Evolutionary conservation across 345 rosid genomes (phyloP), one percentile per base, ranked within the genome.

Genomic region (Lepidium sativum): DNA sequence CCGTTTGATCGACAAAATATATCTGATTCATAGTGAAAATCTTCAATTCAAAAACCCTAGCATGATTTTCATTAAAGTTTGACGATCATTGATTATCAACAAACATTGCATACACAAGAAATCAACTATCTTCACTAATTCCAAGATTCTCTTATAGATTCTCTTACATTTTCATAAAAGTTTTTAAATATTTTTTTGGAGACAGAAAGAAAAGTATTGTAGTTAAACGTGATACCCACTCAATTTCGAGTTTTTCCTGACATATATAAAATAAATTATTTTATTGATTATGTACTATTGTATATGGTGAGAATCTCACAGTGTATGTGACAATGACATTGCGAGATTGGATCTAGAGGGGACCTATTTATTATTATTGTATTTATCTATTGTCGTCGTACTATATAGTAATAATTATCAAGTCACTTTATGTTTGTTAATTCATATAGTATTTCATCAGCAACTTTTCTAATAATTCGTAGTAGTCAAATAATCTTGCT

Each of bases 401-500:
- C n/a, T 4, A 12, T 57, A 31, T 40, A 44, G 8, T 43, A 44
- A 31, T 13, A 31, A 9, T 11, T 8, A 33, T 34, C 55, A 55
- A 55, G 8, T 33, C 32, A 35, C 29, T 44, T 63, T 6, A 29
- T 40, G 60, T 58, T 60, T 38, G 58, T 25, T 31, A 31, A 18
- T 40, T 52, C n/a, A 53, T 65, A 32, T 8, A 16, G 25, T 44
- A 56, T 27, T 14, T 35, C 27, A 39, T 69, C 38, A 33, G n/a
- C 61, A 52, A 52, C 9, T 9, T 51, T 32, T 51, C 9, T 13
- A 49, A 40, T 12, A 41, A 50, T 11, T 57, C 32, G 11, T 50
- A 57, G 8, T 14, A 39, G 71, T 72, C 54, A 57, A 41, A 50
- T 65, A 41, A 64, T 71, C 75, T 71, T 71, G 66, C 60, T 57